A percentile compares a stretch with the other conserved stretches of the same genome.
These are phyloP conservation scores for Cladophialophora immunda DNA, from an alignment of 2,329 filamentous ascomycete species.

Conservation along the genomic window DNA sequence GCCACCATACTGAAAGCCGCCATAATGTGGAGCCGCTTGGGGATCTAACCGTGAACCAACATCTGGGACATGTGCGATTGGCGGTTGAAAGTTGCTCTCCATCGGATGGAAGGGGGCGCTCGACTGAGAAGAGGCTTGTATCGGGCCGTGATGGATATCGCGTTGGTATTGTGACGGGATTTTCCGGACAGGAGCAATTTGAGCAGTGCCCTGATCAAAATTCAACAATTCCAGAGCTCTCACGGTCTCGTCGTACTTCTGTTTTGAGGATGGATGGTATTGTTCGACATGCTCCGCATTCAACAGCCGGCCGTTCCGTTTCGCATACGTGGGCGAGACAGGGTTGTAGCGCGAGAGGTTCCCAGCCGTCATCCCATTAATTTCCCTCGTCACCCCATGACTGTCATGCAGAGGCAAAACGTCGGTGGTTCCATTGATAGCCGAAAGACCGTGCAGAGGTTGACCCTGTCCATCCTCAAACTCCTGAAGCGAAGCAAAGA, in stretches of 20 bases:
- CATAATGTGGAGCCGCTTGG: constrained; percentile 47
- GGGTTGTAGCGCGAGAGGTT: constrained; percentile 9
- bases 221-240: constrained; percentile 24
- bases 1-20: constrained; percentile 52
- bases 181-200: constrained; percentile 20
- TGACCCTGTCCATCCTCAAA: constrained; percentile 13
- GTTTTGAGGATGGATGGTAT: constrained; percentile 1
- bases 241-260: constrained; percentile 23
- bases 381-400: constrained; percentile 2
- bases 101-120: constrained; percentile 44
- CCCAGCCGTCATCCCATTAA: background rate
- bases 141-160: constrained; percentile 5
- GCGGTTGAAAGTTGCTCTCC: constrained; percentile 42
- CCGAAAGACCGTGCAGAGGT: background rate
- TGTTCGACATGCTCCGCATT: constrained; percentile 18
- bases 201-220: constrained; percentile 22
- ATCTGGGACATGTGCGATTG: constrained; percentile 43
- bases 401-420: constrained; percentile 7
- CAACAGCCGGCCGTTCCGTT: background rate
- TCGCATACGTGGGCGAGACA: constrained; percentile 14
- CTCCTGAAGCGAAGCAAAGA: constrained; percentile 17
- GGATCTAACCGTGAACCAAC: constrained; percentile 43
- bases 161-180: constrained; percentile 24
- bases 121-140: constrained; percentile 13
- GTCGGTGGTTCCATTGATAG: constrained; percentile 3